Evolutionary conservation across 129 eudicot species (phyloP), one percentile per base, ranked within the genome.

Genomic region (Helichrysum umbraculigerum): DNA sequence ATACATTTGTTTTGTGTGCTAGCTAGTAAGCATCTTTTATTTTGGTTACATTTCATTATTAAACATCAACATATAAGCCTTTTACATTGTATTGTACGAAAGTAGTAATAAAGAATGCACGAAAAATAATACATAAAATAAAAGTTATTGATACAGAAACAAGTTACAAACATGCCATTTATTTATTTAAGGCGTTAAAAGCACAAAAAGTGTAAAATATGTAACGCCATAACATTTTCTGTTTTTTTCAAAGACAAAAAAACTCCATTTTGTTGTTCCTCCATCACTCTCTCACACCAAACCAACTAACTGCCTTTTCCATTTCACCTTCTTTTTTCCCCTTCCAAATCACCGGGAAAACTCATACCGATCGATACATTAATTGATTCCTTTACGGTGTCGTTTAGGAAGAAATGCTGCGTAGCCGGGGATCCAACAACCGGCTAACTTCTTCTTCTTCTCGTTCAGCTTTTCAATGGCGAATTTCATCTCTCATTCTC

Each of bases 341-440:
- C 68, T 62, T 12, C 15, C 35, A 29, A 15, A 58, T 77, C n/a
- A 60, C 52, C 5, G 37, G 6, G 32, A 52, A 15, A 16, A 52
- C 59, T 14, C 20, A 4, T 17, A 52, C 16, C 39, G 51, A 5
- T 37, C 61, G 32, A 39, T 57, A 28, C 50, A 77, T 42, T 64
- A 28, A 15, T 29, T 42, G 47, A 77, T 57, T 41, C 39, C 41
- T 64, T 16, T 20, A 44, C 34, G 52, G 42, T 30, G 39, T 60
- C 57, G 63, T 70, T 39, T 11, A 19, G 9, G 58, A 66, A 22
- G 86, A 79, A 87, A 91, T 88, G 94, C 89, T 72, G 78, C 82
- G 76, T 80, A 83, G 88, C 87, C 88, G 91, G 81, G 87, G 84
- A 78, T 83, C 92, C 41, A 85, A 72, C 39, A 74, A 76, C 82